Base-by-base conservation (phyloP, 2,329 filamentous ascomycete species). In the Trichoderma atrobrunneum region DNA sequence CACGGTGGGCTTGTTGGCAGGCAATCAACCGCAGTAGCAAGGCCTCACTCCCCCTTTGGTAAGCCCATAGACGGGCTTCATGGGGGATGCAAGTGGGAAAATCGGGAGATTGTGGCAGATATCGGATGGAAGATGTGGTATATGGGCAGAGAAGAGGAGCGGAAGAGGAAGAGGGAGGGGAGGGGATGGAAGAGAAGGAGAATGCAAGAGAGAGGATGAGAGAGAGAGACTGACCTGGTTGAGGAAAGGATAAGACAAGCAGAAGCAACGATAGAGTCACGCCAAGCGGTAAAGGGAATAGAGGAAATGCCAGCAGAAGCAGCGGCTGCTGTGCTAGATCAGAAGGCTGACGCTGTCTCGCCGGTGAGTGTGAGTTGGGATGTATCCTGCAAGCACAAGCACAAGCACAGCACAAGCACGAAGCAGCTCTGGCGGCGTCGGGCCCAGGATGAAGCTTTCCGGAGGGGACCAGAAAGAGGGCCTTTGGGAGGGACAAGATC, bases 381-480 rank as follows among this genome's bases (percentile, higher is more conserved):
- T 78, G 78, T 78, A 75, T 80, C 75, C 77, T 79, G 79, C 79
- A 80, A 79, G 79, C 74, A 76, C 73, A 30, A 57, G 64, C 64
- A 59, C 64, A 59, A 67, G 65, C 65, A 65, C 62, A 67, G 65
- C 65, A 65, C 62, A 48, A 67, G 64, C 64, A 67, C 64, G 51
- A 76, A 76, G 77, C 77, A 78, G 75, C 62, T 63, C 36, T 67
- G 67, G 56, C 56, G 36, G 72, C 72, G 51, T 70, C 68, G 54
- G 48, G 34, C 56, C 68, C 61, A 72, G 76, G 76, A 77, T 78
- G 76, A 78, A 75, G 76, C 75, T 76, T 54, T 62, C 59, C 59
- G 78, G 74, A 78, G 78, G 76, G 68, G 60, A 63, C 61, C 68
- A 54, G 43, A 64, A 64, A 51, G 68, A 71, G 59, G 67, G 56